Evolutionary conservation across 2,329 filamentous ascomycete species (phyloP), one percentile per base, ranked within the genome.

Genomic region (Hypoxylon rubiginosum): DNA sequence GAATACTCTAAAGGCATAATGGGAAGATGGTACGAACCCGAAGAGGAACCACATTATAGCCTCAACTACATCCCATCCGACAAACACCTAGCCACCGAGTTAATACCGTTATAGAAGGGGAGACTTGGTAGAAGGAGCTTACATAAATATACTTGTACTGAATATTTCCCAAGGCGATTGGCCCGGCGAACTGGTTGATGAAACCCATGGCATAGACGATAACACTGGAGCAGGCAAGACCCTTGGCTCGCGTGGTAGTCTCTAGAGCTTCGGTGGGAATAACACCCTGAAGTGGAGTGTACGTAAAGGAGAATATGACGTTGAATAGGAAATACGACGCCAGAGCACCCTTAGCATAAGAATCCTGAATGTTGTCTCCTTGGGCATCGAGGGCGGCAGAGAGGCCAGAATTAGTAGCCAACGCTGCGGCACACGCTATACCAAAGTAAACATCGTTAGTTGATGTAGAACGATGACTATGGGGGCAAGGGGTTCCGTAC

Each of bases 311-410:
- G 74, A 83, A 84, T 62, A 83, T 75, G 28, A 83, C 73, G 72
- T 84, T 83, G 77, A 85, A 84, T 15, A 85, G 73, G 71, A 84
- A 84, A 74, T 84, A 84, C 19, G 81, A 81, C 2, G 82, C 81
- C 45, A 84, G 75, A 3, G 81, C 82, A 15, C 81, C 81, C 65
- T 80, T 76, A 43, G 77, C 83, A 62, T 81, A 82, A 2, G 74
- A 77, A 3, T 71, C 56, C 59, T 78, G 68, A 43, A 83, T 75
- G 24, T 73, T 66, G 2, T 75, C 75, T 10, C 69, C 73, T 55
- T 75, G 67, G 11, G 65, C 49, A 71, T 79, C 74, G 64, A 82
- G 67, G 34, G 77, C 72, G 54, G 77, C 76, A 1, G 82, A 81
- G 2, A 84, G 76, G 43, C 81, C 83, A 2, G 82, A 81, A 66